These are phyloP conservation scores for Plenodomus tracheiphilus DNA, from an alignment of 2,329 filamentous ascomycete species.

Conservation along the genomic window DNA sequence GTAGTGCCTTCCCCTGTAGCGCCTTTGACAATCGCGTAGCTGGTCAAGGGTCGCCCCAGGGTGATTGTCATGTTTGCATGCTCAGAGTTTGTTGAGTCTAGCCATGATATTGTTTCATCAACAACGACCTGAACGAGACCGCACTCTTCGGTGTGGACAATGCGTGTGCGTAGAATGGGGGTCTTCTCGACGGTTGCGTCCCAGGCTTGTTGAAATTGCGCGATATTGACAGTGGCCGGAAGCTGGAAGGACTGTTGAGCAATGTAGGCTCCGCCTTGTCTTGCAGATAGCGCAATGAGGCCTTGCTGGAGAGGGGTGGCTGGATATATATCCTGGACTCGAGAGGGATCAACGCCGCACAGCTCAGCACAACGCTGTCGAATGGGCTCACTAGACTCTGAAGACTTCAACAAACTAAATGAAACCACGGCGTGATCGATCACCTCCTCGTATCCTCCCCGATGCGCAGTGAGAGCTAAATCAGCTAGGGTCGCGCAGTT, in stretches of 20 bases:
- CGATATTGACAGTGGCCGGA: not conserved
- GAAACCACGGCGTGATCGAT: too few species aligned
- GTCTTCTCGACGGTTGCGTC: not conserved
- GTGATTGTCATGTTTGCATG: not conserved
- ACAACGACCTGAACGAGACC: not conserved
- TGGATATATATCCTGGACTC: not conserved
- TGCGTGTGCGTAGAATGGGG: not conserved
- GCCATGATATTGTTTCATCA: not conserved
- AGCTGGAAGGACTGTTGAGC: not conserved
- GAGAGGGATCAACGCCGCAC: too few species aligned
- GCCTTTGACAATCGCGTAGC: not conserved
- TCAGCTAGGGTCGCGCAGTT: constrained; percentile 14
- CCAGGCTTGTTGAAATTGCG: not conserved
- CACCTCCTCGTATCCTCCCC: too few species aligned
- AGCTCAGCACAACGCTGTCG: too few species aligned
- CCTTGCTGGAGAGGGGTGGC: not conserved
- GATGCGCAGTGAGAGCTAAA: not conserved
- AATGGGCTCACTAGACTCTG: too few species aligned
- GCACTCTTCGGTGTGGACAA: not conserved
- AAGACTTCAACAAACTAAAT: too few species aligned
- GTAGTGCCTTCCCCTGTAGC: not conserved
- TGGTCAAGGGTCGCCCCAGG: not conserved
- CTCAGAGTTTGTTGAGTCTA: not conserved
- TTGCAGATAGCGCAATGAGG: not conserved
- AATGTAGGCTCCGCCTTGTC: not conserved